Base-by-base conservation (phyloP, 2,329 filamentous ascomycete genomes). In the Beauveria medogensis region DNA sequence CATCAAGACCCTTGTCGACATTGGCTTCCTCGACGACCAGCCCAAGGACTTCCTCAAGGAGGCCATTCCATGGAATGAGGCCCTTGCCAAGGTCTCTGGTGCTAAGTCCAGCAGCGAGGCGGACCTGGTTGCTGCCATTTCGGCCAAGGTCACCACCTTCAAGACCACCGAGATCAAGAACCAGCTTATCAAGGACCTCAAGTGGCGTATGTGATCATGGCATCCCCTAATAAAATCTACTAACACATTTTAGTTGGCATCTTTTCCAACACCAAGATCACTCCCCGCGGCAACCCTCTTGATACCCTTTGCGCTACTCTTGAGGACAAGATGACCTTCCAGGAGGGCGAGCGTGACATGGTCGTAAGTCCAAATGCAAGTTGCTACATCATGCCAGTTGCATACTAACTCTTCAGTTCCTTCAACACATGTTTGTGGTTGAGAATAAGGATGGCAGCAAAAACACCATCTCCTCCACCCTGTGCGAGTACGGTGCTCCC, bases 241-340 rank as follows among this genome's bases (percentile, higher is more conserved):
- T 62, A 46, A 62, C 7, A 5, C 2, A 37, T n/a, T 20, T 57
- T 3, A 60, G 60, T 89, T 66, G 82, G 82, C 34, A 72, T 86
- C 64, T 88, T 91, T 77, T 88, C 84, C 48, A 81, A 86, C 65
- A 81, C 84, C 70, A 77, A 83, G 72, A 91, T 88, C 70, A 88
- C 77, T 6, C 87, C 90, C 30, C 80, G 85, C 60, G 88, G 86
- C 59, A 96, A 90, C 78, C 89, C 91, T 4, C 83, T 96, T 26
- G 92, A 96, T 74, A 93, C 90, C n/a, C 85, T 96, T 44, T 96
- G 92, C 78, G 91, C 90, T 37, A 89, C 86, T 3, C 83, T 96
- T 34, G 91, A 96, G 80, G 78, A 90, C 80, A 96, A 95, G 85
- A 95, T 96, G 90, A 84, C 90, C 75, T 96, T 88, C 74, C 88